Percentiles rank a stretch among this genome's conserved stretches.
Conservation (phyloP, 768 basidiomycete genomes). For the Psilocybe tampanensis region DNA sequence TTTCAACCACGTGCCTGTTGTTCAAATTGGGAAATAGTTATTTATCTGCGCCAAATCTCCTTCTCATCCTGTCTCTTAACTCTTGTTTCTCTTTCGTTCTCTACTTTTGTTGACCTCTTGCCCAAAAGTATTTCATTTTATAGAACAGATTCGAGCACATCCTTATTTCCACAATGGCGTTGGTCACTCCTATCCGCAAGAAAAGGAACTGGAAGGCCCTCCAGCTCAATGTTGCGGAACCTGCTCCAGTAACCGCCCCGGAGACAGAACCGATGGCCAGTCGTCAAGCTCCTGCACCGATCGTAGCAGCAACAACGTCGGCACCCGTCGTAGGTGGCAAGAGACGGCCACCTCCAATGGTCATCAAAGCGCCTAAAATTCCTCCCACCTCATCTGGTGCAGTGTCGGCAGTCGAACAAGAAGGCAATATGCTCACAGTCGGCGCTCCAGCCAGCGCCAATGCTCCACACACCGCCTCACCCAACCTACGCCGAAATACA, state of each 20-base stretch:
- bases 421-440: slow-evolving; percentile 49
- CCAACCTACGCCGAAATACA: slow-evolving; percentile 62
- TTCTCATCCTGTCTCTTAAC: slow-evolving; percentile 17
- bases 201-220: slow-evolving; percentile 92
- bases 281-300: slow-evolving; percentile 41
- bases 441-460: slow-evolving; percentile 41
- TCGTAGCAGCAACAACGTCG: slow-evolving; percentile 36
- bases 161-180: slow-evolving; percentile 18
- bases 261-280: slow-evolving; percentile 45
- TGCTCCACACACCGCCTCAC: slow-evolving; percentile 56
- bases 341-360: slow-evolving; percentile 84
- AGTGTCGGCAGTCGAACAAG: slow-evolving; percentile 42
- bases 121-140: neutral
- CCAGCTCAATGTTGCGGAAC: slow-evolving; percentile 61
- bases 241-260: slow-evolving; percentile 23
- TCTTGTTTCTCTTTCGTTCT: neutral
- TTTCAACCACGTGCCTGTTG: slow-evolving; percentile 22
- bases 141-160: slow-evolving; percentile 2
- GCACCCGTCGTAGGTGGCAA: slow-evolving; percentile 44
- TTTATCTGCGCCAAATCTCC: slow-evolving; percentile 17
- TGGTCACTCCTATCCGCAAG: slow-evolving; percentile 74
- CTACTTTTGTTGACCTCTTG: slow-evolving; percentile 1
- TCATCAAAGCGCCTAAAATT: slow-evolving; percentile 72
- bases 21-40: slow-evolving; percentile 26
- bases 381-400: slow-evolving; percentile 43